These are phyloP conservation scores for Jamesozyma jinghongensis DNA, from an alignment of 805 yeast genomes.

Conservation along the genomic window DNA sequence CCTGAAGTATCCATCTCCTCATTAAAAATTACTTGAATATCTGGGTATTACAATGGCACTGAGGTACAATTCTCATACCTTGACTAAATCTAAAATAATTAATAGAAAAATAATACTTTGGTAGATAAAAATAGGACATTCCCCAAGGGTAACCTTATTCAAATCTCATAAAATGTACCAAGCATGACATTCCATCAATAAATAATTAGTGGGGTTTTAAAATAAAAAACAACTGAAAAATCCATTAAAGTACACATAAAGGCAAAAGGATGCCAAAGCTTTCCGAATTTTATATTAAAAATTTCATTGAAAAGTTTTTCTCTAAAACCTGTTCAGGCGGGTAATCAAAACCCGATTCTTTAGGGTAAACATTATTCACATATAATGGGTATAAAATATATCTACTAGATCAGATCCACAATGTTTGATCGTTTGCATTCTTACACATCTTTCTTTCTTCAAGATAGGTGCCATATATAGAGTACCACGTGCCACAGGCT, in stretches of 20 bases:
- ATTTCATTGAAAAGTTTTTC: slow-evolving; percentile 1
- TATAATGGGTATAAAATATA: no score
- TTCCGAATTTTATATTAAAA: neutral
- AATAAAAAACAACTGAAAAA: no score
- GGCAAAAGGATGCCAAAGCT: neutral
- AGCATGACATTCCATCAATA: slow-evolving; percentile 8
- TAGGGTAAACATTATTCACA: no score
- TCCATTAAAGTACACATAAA: no score
- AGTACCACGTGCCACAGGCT: slow-evolving; percentile 23
- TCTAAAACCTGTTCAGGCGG: neutral
- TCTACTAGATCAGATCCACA: no score
- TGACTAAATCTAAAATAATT: no score
- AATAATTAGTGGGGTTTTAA: slow-evolving; percentile 1
- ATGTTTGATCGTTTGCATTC: neutral
- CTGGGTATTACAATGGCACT: neutral
- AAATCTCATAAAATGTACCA: neutral
- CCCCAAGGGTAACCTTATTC: neutral
- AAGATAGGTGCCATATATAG: slow-evolving; percentile 14
- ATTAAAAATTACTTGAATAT: neutral
- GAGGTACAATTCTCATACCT: neutral
- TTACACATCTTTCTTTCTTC: slow-evolving; percentile 14
- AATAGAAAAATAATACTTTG: neutral
- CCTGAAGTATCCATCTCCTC: no score
- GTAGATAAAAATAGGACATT: neutral
- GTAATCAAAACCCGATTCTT: neutral